Percentiles rank a stretch among this genome's conserved stretches.
Evolutionary conservation across 495 filamentous ascomycete species (phyloP).

Genomic region (Apiosordaria backusii): DNA sequence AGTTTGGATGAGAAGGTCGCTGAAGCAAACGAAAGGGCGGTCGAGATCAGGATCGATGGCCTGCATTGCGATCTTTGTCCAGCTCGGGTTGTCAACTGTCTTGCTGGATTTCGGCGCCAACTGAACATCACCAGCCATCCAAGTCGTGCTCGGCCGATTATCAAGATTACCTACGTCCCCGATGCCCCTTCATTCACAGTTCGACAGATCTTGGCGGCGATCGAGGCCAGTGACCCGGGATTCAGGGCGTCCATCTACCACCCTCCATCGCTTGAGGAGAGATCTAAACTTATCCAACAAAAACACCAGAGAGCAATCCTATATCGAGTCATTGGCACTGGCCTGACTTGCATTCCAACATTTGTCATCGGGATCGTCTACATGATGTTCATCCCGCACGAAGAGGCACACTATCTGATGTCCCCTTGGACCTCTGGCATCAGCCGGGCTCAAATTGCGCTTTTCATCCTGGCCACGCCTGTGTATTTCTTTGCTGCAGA

Average conservation of each 20-base stretch:
- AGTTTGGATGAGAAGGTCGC: conserved; percentile 24
- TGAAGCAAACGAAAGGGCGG: conserved; percentile 46
- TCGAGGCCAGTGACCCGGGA: conserved; percentile 59
- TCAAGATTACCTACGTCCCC: conserved; percentile 70
- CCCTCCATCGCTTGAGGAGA: conserved; percentile 80
- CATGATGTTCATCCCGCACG: conserved; percentile 71
- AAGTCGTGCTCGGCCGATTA: conserved; percentile 52
- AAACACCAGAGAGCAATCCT: conserved; percentile 60
- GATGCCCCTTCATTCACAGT: conserved; percentile 68
- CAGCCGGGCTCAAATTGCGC: conserved; percentile 72
- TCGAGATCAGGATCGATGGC: conserved; percentile 69
- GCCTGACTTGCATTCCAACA: conserved; percentile 76
- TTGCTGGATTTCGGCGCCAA: conserved; percentile 37
- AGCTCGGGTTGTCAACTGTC: conserved; percentile 48
- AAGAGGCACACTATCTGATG: conserved; percentile 62
- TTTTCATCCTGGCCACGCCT: conserved; percentile 83
- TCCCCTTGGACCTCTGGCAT: conserved; percentile 68
- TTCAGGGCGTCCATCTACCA: conserved; percentile 71
- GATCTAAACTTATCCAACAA: conserved; percentile 65
- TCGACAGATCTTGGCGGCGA: conserved; percentile 63
- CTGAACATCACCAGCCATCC: conserved; percentile 50
- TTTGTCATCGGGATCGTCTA: conserved; percentile 88
- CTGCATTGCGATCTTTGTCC: conserved; percentile 90
- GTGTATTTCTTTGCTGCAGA: conserved; percentile 89
- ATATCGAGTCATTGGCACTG: conserved; percentile 63